Evolutionary conservation across 306 rosid genomes (phyloP), one percentile per base, ranked within the genome.

Genomic region (Prunus dulcis): DNA sequence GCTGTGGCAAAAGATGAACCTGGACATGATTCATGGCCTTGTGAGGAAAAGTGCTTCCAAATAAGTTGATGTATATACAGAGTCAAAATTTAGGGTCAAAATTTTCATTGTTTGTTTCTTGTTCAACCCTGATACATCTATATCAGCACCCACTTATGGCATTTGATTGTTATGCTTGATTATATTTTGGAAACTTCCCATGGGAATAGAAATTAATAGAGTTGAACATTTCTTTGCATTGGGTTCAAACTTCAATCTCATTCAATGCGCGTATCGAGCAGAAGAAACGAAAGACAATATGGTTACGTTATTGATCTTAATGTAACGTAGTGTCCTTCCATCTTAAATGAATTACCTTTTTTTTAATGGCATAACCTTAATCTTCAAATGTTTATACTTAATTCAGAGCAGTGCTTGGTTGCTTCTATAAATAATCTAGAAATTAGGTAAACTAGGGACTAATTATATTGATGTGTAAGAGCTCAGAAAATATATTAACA

Each of bases 11-110:
- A 22, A 9, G 32, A 56, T 58, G 83, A 79, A 79, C 77, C 64
- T 67, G 32, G 83, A 73, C 83, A 27, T 58, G 1, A 46, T 30
- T 78, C 18, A 17, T 22, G 66, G 27, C 18, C 45, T 10, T 1
- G 9, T 64, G 19, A 11, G 20, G 69, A 7, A 10, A 9, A 14
- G 27, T 50, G 14, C 38, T 56, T 68, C 69, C 58, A 57, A 57
- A 67, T 1, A 17, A 41, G 41, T 18, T 28, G 64, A 32, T 30
- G 1, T 13, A 47, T 15, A 32, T 64, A 38, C 0, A 12, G 4
- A 27, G 45, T 22, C 13, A 0, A 18, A 74, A 4, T 60, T 74
- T 18, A 27, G 28, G 28, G 45, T 22, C 13, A 2, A 18, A 74
- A 4, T 61, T 74, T 74, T 27, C 67, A 28, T 15, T 15, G 5